A percentile compares a stretch with the other conserved stretches of the same genome.
phyloP scores from a whole-genome alignment of 768 basidiomycete genomes.

The Butyriboletus loyo region DNA sequence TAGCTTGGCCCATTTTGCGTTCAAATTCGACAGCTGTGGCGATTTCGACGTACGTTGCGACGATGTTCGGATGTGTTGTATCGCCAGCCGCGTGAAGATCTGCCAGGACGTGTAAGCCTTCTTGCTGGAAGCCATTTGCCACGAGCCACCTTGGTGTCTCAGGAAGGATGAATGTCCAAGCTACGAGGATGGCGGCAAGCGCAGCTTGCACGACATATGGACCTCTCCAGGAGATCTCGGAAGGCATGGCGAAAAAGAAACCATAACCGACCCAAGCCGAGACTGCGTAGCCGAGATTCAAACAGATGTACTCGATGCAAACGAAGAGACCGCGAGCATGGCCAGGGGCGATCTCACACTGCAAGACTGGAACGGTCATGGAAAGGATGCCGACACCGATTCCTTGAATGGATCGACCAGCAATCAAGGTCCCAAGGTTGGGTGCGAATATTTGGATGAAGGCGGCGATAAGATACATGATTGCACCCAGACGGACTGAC shows the following conservation, averaged over 20 bases:
- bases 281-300: slow-evolving; percentile 49
- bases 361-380: slow-evolving; percentile 49
- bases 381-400: slow-evolving; percentile 50
- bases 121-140: slow-evolving; percentile 48
- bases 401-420: slow-evolving; percentile 46
- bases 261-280: slow-evolving; percentile 49
- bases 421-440: slow-evolving; percentile 38
- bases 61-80: slow-evolving; percentile 38
- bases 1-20: slow-evolving; percentile 37
- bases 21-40: slow-evolving; percentile 40
- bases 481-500: slow-evolving; percentile 48
- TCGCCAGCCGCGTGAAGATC: slow-evolving; percentile 56
- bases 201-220: slow-evolving; percentile 53
- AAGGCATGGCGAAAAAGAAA: slow-evolving; percentile 46
- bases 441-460: slow-evolving; percentile 50
- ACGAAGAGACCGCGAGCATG: slow-evolving; percentile 51
- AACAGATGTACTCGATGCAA: slow-evolving; percentile 50
- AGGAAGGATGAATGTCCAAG: slow-evolving; percentile 48
- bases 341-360: slow-evolving; percentile 47
- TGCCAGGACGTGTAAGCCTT: slow-evolving; percentile 52
- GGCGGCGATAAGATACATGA: slow-evolving; percentile 47
- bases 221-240: slow-evolving; percentile 53
- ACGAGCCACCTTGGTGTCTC: slow-evolving; percentile 56
- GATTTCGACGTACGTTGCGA: slow-evolving; percentile 44
- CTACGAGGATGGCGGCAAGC: slow-evolving; percentile 44